Evolutionary conservation across 2,329 filamentous ascomycete genomes (phyloP).

Genomic region (Fusarium oligoseptatum): DNA sequence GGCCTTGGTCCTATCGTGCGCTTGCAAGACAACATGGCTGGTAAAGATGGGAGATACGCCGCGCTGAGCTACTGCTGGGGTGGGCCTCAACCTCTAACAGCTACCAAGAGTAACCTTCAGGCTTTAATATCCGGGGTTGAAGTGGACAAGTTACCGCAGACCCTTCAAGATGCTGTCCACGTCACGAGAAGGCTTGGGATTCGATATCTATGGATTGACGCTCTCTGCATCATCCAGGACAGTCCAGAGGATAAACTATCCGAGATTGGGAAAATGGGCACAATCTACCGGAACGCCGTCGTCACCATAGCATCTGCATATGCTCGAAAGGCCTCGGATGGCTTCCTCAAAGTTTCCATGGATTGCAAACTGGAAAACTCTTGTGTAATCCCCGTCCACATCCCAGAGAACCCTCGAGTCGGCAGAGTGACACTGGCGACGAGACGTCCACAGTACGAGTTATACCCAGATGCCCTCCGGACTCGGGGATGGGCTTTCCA

Average conservation of each 20-base stretch:
- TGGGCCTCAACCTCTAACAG: neutral
- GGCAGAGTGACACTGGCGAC: neutral
- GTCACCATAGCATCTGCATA: neutral
- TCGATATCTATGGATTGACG: neutral
- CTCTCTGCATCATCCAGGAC: neutral
- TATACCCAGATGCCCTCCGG: neutral
- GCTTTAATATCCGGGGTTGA: neutral
- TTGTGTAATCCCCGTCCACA: neutral
- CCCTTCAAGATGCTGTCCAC: neutral
- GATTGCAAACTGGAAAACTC: no score
- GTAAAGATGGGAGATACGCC: neutral
- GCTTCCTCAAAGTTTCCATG: neutral
- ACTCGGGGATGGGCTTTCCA: constrained; percentile 7
- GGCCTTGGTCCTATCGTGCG: neutral
- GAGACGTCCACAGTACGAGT: no score
- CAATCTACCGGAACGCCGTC: constrained; percentile 3
- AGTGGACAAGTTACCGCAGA: neutral
- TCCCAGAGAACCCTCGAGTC: neutral
- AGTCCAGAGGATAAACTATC: neutral
- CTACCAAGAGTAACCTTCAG: neutral
- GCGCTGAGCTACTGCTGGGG: neutral
- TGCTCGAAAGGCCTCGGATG: constrained; percentile 6
- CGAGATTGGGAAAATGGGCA: constrained; percentile 15
- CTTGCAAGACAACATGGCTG: neutral
- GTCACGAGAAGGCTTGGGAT: neutral